Evolutionary conservation across 345 rosid genomes (phyloP), one percentile per base, ranked within the genome.

Genomic region (Citrus maxima): DNA sequence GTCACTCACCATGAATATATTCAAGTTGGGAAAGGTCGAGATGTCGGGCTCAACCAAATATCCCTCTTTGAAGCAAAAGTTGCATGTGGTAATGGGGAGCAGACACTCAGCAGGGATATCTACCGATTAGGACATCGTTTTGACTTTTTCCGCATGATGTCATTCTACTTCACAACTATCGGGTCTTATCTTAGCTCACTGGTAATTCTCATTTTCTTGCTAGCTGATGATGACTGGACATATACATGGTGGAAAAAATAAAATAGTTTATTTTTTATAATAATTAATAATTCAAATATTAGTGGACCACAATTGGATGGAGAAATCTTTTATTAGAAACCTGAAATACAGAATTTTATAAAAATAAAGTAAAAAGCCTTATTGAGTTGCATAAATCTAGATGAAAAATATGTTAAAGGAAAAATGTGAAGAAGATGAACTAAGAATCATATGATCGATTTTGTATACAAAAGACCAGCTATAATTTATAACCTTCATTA

Each of bases 1-100:
- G 74, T 96, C 61, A 96, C 99, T 82, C 99, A 96, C 86, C 99
- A 94, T 80, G 99, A 96, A 89, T 96, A 96, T 79, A 94, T 96
- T 76, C 99, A 96, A 90, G 98, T 96, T 82, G 99, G 99, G 70
- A 96, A 96, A 88, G 99, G 99, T 75, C 90, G 99, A 82, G 99
- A 96, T 84, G 99, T 96, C 56, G 99, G 99, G 70, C 90, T 96
- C 77, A 93, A 93, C 86, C 99, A 96, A 81, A 93, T 96, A 77
- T 92, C 99, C 63, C 93, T 96, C 77, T 96, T 96, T 75, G 99
- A 96, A 89, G 97, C 99, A 61, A 96, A 96, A 85, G 97, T 96
- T 25, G 99, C 99, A 67, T 93, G 98, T 74, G 99, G 99, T 30
- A 96, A 96, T 69, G 99, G 98, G 51, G 99, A 96, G 84, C 99